Evolutionary conservation across 805 yeast species (phyloP).

Genomic region (Metschnikowia peoriensis): DNA sequence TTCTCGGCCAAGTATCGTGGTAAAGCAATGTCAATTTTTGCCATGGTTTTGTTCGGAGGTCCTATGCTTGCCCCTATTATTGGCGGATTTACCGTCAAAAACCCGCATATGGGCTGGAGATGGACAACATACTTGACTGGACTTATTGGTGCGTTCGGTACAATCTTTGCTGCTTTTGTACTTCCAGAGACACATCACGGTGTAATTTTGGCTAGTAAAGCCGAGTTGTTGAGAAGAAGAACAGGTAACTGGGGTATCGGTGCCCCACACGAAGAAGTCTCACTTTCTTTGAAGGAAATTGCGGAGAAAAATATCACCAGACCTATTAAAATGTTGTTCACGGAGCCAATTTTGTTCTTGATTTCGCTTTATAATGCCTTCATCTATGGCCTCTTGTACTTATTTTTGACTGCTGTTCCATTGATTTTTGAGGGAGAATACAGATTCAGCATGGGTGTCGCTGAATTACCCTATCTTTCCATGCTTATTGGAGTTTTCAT

Average conservation of each 20-base stretch:
- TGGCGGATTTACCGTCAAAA: conserved; percentile 63
- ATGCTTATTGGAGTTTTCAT: conserved; percentile 65
- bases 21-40: conserved; percentile 23
- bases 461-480: conserved; percentile 77
- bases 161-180: conserved; percentile 41
- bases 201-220: conserved; percentile 59
- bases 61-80: conserved; percentile 23
- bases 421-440: conserved; percentile 53
- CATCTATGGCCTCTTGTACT: conserved; percentile 75
- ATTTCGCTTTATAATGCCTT: conserved; percentile 72
- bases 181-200: conserved; percentile 74
- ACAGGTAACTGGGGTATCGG: conserved; percentile 83
- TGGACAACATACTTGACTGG: conserved; percentile 77
- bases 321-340: conserved; percentile 63
- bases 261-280: conserved; percentile 62
- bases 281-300: conserved; percentile 45
- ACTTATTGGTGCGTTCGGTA: conserved; percentile 50
- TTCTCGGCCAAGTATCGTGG: conserved; percentile 20
- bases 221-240: conserved; percentile 55
- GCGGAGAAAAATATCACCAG: conserved; percentile 59
- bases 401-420: conserved; percentile 75
- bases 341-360: conserved; percentile 71
- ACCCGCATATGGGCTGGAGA: conserved; percentile 70
- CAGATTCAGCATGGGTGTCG: conserved; percentile 56
- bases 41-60: conserved; percentile 35